A percentile compares a stretch with the other conserved stretches of the same genome.
phyloP scores from a whole-genome alignment of 495 filamentous ascomycete species.

The Penicillium malachiteum region DNA sequence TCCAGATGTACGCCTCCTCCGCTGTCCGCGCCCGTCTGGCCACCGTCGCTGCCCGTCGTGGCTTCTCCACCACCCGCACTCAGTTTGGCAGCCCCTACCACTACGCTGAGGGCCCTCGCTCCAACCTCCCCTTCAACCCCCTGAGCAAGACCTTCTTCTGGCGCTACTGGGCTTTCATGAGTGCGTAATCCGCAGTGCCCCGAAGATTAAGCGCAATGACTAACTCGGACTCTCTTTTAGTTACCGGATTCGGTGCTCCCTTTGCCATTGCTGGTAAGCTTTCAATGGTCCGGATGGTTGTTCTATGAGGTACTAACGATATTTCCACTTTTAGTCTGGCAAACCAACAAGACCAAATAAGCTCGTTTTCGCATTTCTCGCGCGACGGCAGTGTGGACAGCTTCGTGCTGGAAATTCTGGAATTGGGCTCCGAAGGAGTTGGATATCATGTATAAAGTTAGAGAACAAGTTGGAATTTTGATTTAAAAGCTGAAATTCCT shows the following conservation, averaged over 20 bases:
- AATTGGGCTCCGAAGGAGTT: constrained; percentile 22
- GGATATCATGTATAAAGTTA: constrained; percentile 47
- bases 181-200: constrained; percentile 45
- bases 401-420: constrained; percentile 23
- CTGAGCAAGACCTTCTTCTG: constrained; percentile 77
- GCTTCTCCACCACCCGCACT: constrained; percentile 86
- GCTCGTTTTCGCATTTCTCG: constrained; percentile 17
- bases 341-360: constrained; percentile 71
- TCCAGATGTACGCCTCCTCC: constrained; percentile 84
- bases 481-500: constrained; percentile 8
- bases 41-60: constrained; percentile 77
- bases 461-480: constrained; percentile 36
- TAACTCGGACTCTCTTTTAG: constrained; percentile 41
- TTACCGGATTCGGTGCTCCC: constrained; percentile 73
- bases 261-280: constrained; percentile 80
- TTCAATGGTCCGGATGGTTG: background rate
- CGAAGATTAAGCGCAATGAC: constrained; percentile 15
- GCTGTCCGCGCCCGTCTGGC: constrained; percentile 67
- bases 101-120: constrained; percentile 93
- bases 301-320: constrained; percentile 23
- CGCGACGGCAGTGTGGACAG: constrained; percentile 20
- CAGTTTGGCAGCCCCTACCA: constrained; percentile 90
- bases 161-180: constrained; percentile 79
- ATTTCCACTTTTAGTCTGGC: constrained; percentile 64
- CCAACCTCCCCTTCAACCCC: constrained; percentile 96